Base-by-base conservation (phyloP, 2,329 filamentous ascomycete species). In the Atkinsonella texensis region DNA sequence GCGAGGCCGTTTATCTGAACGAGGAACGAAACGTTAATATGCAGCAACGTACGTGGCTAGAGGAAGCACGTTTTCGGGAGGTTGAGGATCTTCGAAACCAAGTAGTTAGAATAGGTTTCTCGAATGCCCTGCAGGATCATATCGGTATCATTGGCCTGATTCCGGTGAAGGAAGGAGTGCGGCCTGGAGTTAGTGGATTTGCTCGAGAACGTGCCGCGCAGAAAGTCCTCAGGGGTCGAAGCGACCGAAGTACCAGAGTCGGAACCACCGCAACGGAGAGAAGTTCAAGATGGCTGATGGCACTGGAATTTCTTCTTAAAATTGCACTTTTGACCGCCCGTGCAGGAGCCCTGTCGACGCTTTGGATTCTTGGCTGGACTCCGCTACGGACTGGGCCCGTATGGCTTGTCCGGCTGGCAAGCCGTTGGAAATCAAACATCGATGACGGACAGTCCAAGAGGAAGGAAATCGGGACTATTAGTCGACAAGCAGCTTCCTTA, bases 1-100 rank as follows among this genome's bases (percentile, higher is more conserved):
- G 89, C 60, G 90, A 97, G 67, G 91, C 91, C 3, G 93, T 97
- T 0, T 97, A 95, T 62, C 73, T 98, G 11, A 95, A 96, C 55
- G 91, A 97, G 66, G 91, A 91, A 45, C 80, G 80, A 41, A 77
- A 77, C 1, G 81, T 97, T 49, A 83, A 80, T 54, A 73, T 95
- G 2, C 82, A 83, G 56, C 74, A 77, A 38, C 83, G 83, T 68
- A 96, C 93, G 0, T 98, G 93, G 91, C 72, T 97, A 3, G 93
- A 98, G 63, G 87, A 91, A 59, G 87, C 95, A 57, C 79, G 90
- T 6, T 74, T 91, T 10, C 77, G 82, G 44, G 89, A 97, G 61
- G 74, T 95, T 3, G 83, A 93, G 58, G 70, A 75, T 53, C 58
- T 80, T 39, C 71, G 74, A 39, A 73, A 72, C 60, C 74, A 77